Evolutionary conservation across 495 filamentous ascomycete genomes (phyloP), one percentile per base, ranked within the genome.

Genomic region (Aspergillus saccharolyticus): DNA sequence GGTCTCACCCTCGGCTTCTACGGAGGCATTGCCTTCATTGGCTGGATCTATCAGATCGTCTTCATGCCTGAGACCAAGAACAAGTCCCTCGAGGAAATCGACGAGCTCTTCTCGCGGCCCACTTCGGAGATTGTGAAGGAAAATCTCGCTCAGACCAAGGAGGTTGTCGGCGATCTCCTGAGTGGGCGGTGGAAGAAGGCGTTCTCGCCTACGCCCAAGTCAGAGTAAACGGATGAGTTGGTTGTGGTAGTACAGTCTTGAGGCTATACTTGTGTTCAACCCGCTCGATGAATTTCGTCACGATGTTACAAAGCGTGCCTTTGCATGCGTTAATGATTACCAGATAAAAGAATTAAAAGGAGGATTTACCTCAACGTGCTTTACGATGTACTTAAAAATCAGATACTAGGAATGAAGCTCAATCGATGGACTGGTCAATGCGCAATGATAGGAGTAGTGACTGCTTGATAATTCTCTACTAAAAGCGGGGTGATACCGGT

Each of bases 11-110:
- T 84, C 0, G 82, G 82, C 16, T 85, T 84, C 69, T 85, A 84
- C 62, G 81, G 82, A 57, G 82, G 82, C 18, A 83, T 84, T 59
- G 81, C 82, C 3, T 72, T 79, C 1, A 12, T 85, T 0, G 81
- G 80, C 8, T 82, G 79, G 79, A 64, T 81, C 55, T 83, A 83
- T 60, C 80, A 83, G 69, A 71, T 83, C 18, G 57, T 83, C 21
- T 85, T 85, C 66, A 84, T 84, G 81, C 81, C 81, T 0, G 82
- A 85, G 71, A 85, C 82, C 2, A 84, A 83, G 70, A 82, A 84
- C 59, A 80, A 80, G 69, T 78, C 80, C n/a, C 68, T 84, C 0
- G 82, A 85, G 68, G 81, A 84, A 64, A 83, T 85, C 49, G 80
- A 85, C 63, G 72, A 80, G 58, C 65, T 84, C 18, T 84, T 85